phyloP scores from a whole-genome alignment of 352 stramenopile genomes.

The Pythium apleroticum region DNA sequence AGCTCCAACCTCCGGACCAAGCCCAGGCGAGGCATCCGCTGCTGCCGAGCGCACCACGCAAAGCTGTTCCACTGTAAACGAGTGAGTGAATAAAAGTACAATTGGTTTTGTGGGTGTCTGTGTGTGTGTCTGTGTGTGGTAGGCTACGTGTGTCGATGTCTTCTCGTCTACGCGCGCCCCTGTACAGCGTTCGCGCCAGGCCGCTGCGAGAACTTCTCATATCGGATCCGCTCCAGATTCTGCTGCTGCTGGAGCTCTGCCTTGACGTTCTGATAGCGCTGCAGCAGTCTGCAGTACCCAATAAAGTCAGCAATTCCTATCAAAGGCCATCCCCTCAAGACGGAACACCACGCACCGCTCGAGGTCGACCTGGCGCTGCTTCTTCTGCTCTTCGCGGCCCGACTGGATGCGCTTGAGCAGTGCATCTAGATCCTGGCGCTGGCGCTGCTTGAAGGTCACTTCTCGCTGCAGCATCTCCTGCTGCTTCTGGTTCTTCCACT shows the following conservation, averaged over 20 bases:
- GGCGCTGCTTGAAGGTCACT: conserved; percentile 92
- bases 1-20: neutral
- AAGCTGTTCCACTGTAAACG: conserved; percentile 21
- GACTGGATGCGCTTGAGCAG: conserved; percentile 94
- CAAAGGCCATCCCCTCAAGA: neutral
- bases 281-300: conserved; percentile 57
- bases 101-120: neutral
- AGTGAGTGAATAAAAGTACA: conserved; percentile 11
- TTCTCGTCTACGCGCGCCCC: conserved; percentile 8
- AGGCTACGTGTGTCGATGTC: conserved; percentile 23
- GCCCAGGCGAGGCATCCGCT: neutral
- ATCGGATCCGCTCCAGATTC: conserved; percentile 90
- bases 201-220: conserved; percentile 76
- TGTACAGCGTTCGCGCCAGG: conserved; percentile 19
- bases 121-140: neutral
- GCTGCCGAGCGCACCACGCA: no score
- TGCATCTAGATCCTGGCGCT: conserved; percentile 92
- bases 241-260: conserved; percentile 93
- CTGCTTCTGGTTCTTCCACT: conserved; percentile 94
- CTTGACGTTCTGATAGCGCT: conserved; percentile 96
- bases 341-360: conserved; percentile 56
- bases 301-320: conserved; percentile 1
- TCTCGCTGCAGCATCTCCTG: conserved; percentile 95
- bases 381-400: conserved; percentile 94
- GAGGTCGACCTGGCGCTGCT: conserved; percentile 93